Evolutionary conservation across 345 rosid species (phyloP).

Genomic region (Jatropha curcas): DNA sequence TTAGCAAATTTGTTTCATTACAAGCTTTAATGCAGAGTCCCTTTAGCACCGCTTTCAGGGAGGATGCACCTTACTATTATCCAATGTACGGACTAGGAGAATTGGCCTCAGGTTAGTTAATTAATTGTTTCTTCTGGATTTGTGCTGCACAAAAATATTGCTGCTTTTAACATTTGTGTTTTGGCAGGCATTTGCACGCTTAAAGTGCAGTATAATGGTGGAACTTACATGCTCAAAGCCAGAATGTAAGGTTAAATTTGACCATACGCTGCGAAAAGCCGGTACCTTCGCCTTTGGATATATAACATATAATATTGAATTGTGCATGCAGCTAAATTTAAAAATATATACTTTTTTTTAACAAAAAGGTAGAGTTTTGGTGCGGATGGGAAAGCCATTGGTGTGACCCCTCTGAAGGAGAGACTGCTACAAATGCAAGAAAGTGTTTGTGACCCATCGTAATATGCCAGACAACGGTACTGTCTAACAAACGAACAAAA

Average conservation of each 20-base stretch:
- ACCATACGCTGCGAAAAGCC: neutral
- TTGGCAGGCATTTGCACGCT: conserved; percentile 84
- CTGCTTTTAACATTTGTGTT: conserved; percentile 20
- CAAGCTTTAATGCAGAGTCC: conserved; percentile 94
- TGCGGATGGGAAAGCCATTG: conserved; percentile 60
- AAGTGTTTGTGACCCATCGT: conserved; percentile 91
- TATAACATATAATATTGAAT: too few relatives aligned
- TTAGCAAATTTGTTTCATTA: neutral
- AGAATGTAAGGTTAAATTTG: conserved; percentile 71
- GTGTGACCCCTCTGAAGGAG: conserved; percentile 84
- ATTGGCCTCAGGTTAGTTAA: conserved; percentile 71
- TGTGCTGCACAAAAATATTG: neutral
- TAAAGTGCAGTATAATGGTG: conserved; percentile 94
- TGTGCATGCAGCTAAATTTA: too few relatives aligned
- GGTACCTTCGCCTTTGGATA: too few relatives aligned
- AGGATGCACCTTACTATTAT: conserved; percentile 90
- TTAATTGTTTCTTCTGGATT: neutral
- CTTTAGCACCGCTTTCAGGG: conserved; percentile 90
- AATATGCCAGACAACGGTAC: conserved; percentile 81
- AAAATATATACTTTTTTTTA: neutral
- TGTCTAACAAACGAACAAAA: neutral
- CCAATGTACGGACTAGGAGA: conserved; percentile 92
- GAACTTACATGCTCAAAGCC: conserved; percentile 99
- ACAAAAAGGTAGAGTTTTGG: conserved; percentile 78
- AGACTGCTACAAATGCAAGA: conserved; percentile 95